Base-by-base conservation (phyloP, 2,329 filamentous ascomycete genomes). In the Thelonectria discophora region DNA sequence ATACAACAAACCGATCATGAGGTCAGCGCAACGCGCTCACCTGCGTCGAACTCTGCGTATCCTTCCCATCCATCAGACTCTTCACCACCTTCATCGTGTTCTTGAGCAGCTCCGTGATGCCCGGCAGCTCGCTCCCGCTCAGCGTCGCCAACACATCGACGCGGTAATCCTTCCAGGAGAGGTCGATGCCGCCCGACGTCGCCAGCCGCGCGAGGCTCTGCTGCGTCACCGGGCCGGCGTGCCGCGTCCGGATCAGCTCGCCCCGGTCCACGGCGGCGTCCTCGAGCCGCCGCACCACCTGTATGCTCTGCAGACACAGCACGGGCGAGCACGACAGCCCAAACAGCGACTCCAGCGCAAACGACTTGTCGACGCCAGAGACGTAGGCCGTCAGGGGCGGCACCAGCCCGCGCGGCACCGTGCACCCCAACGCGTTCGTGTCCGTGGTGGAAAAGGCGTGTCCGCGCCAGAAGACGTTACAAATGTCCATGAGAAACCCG, bases 401-500 rank as follows among this genome's bases (percentile, higher is more conserved):
- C 13, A 85, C 78, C 1, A 88, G 79, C 0, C 77, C 63, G 11
- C 71, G 69, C 13, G 83, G 74, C 7, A 86, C 66, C 60, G 84
- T 76, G 67, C 85, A 88, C 9, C 85, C 87, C 55, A 82, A 81
- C 2, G 86, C 82, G 69, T 88, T 88, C n/a, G 83, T 78, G 65
- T 94, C 91, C 2, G 80, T 79, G 12, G 79, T 79, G 60, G 86
- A 86, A 61, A 96, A 89, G 1, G 90, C 92, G 12, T 89, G 86
- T 20, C 86, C 86, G 9, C 92, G 86, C 92, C 92, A 96, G 48
- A 95, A 75, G 52, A 91, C 87, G 73, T 96, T 96, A 80, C 92
- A 94, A 32, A 93, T 84, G 73, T 97, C 93, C 87, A 95, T 94
- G 32, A 96, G 84, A 73, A 90, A 93, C 20, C 90, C 90, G 74